These are phyloP conservation scores for Lagenaria siceraria DNA, from an alignment of 306 rosid species.

Conservation along the genomic window DNA sequence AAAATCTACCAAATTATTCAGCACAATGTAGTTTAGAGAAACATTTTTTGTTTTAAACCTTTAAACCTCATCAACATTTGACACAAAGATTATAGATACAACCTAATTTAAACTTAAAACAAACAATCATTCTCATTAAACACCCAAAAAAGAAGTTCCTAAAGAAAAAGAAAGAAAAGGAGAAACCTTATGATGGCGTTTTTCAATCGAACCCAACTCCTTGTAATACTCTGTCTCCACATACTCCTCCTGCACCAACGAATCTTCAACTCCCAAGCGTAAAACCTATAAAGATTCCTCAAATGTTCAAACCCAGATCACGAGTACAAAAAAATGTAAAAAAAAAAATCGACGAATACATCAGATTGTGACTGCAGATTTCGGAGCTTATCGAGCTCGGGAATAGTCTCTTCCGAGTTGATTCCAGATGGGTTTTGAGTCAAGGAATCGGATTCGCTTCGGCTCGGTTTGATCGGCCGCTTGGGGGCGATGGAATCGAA, in stretches of 20 bases:
- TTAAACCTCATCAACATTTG: no score
- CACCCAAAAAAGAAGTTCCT: background rate
- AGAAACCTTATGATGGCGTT: slow-evolving; percentile 47
- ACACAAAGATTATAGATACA: background rate
- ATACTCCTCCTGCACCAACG: slow-evolving; percentile 34
- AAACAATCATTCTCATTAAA: background rate
- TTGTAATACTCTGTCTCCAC: slow-evolving; percentile 58
- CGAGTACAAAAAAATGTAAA: no score
- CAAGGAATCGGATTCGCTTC: slow-evolving; percentile 49
- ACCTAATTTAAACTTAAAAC: background rate
- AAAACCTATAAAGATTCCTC: slow-evolving; percentile 6
- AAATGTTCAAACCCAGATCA: background rate
- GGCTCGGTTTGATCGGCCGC: slow-evolving; percentile 48
- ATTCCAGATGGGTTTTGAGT: slow-evolving; percentile 4
- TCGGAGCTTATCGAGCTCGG: slow-evolving; percentile 46
- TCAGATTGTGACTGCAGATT: slow-evolving; percentile 42
- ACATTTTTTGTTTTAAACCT: no score
- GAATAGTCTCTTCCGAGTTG: slow-evolving; percentile 15
- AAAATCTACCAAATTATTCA: no score
- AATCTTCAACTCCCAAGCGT: slow-evolving; percentile 9
- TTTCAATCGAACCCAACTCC: slow-evolving; percentile 41
- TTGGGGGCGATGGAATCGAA: slow-evolving; percentile 50
- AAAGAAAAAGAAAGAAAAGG: background rate
- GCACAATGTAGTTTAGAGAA: no score
- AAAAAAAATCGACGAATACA: slow-evolving; percentile 6